phyloP scores from a whole-genome alignment of 2,329 filamentous ascomycete genomes.

The Alternaria sp. region DNA sequence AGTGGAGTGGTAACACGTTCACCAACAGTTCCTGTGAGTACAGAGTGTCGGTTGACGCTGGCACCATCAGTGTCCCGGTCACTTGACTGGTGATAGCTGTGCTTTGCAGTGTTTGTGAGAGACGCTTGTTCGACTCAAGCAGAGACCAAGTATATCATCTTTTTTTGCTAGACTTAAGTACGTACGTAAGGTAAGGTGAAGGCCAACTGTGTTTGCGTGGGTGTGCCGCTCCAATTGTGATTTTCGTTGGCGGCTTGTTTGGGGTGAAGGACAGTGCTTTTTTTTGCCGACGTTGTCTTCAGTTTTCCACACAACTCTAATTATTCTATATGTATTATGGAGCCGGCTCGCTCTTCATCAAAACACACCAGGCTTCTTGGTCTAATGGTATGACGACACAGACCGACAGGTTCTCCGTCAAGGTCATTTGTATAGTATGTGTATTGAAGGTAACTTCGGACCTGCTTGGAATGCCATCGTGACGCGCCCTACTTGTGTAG shows the following conservation, averaged over 20 bases:
- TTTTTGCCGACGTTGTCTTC: background rate
- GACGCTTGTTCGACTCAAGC: background rate
- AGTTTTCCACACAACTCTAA: background rate
- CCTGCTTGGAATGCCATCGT: background rate
- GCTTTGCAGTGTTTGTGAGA: background rate
- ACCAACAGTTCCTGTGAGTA: no score
- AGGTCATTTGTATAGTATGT: background rate
- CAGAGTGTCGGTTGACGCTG: no score
- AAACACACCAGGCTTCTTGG: background rate
- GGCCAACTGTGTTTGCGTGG: background rate
- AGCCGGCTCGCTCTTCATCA: background rate
- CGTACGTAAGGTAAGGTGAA: background rate
- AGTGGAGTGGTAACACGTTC: background rate
- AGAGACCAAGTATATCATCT: background rate
- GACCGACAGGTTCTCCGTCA: background rate
- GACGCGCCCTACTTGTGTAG: background rate
- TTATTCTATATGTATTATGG: background rate
- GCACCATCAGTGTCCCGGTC: no score
- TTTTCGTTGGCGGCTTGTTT: background rate
- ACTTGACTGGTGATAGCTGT: no score
- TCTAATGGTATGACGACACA: background rate
- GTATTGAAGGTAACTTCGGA: background rate
- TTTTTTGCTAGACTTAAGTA: background rate
- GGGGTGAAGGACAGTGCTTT: background rate
- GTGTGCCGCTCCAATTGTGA: background rate